Evolutionary conservation across 305 asterid species (phyloP), one percentile per base, ranked within the genome.

Genomic region (Euphrasia arctica): DNA sequence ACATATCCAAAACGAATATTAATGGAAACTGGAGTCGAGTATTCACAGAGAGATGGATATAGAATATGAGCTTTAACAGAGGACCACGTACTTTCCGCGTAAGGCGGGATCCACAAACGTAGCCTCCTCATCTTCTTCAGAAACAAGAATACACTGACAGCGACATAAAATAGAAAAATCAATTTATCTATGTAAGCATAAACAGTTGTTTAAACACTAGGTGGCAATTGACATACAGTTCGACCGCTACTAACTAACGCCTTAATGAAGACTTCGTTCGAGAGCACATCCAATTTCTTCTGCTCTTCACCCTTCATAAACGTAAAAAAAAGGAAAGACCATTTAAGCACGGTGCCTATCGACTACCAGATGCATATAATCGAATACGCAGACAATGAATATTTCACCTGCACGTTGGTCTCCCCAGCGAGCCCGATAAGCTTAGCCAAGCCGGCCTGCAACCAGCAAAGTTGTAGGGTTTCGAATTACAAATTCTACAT

Each of bases 371-470:
- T 13, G 34, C 12, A 11, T 11, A 58, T 48, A 15, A 3, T 1
- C 1, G 22, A 54, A 45, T 9, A 55, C 9, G 49, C 54, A 57
- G 27, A 2, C 29, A 10, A 64, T 6, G 45, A 13, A 73, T 31
- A 39, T 74, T 78, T 74, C 77, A 82, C 98, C 98, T 92, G 98
- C 76, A 92, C 93, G 74, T 92, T 92, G 45, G 95, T 92, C 85
- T 92, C 97, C 4, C 98, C 98, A 0, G 98, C 98, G 58, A 92
- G 97, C 69, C 98, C 98, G 31, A 92, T 81, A 72, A 92, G 97
- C 70, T 92, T 89, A 10, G 98, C 98, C 75, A 92, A 74, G 34
- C 98, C 98, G 65, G 97, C 98, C 98, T 92, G 84, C 70, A 78
- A 66, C 42, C 60, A 22, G 32, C 6, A 36, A 36, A 36, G 42